Conservation (phyloP, 495 filamentous ascomycete genomes). For the Neurospora sublineolata region DNA sequence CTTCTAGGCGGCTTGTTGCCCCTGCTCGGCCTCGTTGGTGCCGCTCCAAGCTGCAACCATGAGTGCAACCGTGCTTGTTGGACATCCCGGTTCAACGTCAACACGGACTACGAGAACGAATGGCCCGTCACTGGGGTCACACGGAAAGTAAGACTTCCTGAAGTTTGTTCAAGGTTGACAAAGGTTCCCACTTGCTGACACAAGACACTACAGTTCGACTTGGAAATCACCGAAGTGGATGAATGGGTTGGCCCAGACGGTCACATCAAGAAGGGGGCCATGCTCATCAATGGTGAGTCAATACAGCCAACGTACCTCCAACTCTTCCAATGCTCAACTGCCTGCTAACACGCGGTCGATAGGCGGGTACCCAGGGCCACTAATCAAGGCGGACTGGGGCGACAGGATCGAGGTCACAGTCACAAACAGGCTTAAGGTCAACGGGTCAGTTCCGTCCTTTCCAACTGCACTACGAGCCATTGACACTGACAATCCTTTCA, state of each 20-base stretch:
- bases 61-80: conserved; percentile 5
- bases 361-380: conserved; percentile 9
- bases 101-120: conserved; percentile 2
- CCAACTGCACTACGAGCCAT: background rate
- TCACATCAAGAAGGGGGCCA: conserved; percentile 14
- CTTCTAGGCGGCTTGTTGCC: background rate
- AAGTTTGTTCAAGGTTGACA: too few relatives aligned
- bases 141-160: background rate
- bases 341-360: background rate
- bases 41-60: conserved; percentile 19
- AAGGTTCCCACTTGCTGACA: background rate
- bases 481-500: background rate
- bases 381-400: conserved; percentile 23
- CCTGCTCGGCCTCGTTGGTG: background rate
- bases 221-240: conserved; percentile 8
- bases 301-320: conserved; percentile 4
- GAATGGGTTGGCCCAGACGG: conserved; percentile 25
- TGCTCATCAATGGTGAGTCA: conserved; percentile 23
- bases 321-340: background rate
- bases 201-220: conserved; percentile 9
- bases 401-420: conserved; percentile 15
- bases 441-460: conserved; percentile 3
- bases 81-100: background rate
- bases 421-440: conserved; percentile 12
- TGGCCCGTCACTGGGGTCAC: conserved; percentile 1